Evolutionary conservation across 108 stramenopile genomes (phyloP), one percentile per base, ranked within the genome.

Genomic region (Fragilaria crotonensis): DNA sequence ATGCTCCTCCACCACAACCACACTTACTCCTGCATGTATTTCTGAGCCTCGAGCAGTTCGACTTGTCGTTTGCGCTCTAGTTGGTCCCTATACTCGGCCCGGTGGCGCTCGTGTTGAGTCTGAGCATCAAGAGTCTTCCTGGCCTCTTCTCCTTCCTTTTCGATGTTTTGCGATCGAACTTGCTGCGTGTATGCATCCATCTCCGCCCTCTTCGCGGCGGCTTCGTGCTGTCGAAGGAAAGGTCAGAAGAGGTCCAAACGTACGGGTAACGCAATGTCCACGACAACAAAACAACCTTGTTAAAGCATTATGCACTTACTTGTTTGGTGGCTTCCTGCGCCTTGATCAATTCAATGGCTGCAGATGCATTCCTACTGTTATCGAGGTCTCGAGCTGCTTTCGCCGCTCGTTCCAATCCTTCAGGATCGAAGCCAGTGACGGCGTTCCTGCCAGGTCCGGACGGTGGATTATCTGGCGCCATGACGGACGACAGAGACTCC

Each of bases 21-120:
- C 0, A 85, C 88, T 75, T 67, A 89, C 84, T 96, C 94, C 70
- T 94, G 91, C 90, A 95, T 84, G 55, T 96, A 93, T 63, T 89
- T 95, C 63, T 95, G 90, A 19, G 95, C 95, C 64, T 96, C 85
- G 48, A 93, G 68, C 92, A 94, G 87, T 57, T 97, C 97, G n/a
- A 92, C 93, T 72, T 95, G 88, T 60, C 95, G 73, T 77, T 95
- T 95, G 48, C 97, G 83, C 72, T 98, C 97, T 59, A 98, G 77
- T 73, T 98, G 83, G 74, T 98, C 95, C 63, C 72, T 71, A 63
- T 96, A 95, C 58, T 96, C 90, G 17, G 80, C 83, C 59, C 90
- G 59, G 61, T 86, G 79, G 60, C 88, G 77, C 58, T 95, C 91
- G 70, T 96, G 93, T 71, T 97, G 93, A 22, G 93, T 93, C 77